phyloP scores from a whole-genome alignment of 768 basidiomycete species.

The Leccinum variicolor region DNA sequence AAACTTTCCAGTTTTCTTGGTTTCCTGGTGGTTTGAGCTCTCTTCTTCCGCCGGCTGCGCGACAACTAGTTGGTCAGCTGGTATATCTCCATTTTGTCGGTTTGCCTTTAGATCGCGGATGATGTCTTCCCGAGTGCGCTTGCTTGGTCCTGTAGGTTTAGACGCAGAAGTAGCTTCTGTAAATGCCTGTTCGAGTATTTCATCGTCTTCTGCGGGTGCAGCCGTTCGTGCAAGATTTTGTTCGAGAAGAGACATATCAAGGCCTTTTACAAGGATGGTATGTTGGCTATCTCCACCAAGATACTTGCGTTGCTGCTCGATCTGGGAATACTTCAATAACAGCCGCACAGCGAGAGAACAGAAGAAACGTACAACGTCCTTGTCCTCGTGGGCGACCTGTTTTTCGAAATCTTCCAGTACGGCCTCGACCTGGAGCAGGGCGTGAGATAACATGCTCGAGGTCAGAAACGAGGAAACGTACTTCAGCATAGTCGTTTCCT shows the following conservation, averaged over 20 bases:
- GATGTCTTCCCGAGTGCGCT: slow-evolving; percentile 77
- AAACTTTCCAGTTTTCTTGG: slow-evolving; percentile 43
- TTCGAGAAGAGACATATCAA: slow-evolving; percentile 83
- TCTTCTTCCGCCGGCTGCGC: slow-evolving; percentile 17
- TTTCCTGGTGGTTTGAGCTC: slow-evolving; percentile 32
- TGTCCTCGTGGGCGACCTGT: slow-evolving; percentile 56
- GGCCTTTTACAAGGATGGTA: slow-evolving; percentile 83
- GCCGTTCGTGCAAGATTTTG: slow-evolving; percentile 71
- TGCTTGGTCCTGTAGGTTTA: slow-evolving; percentile 40
- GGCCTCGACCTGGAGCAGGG: slow-evolving; percentile 59
- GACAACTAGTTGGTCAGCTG: slow-evolving; percentile 7
- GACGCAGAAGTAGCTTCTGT: slow-evolving; percentile 37
- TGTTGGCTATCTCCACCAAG: slow-evolving; percentile 85
- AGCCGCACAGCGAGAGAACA: background rate
- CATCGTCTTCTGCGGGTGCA: slow-evolving; percentile 67
- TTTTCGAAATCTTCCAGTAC: slow-evolving; percentile 80
- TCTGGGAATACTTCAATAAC: slow-evolving; percentile 35
- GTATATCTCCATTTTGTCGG: slow-evolving; percentile 32
- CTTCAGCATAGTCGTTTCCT: slow-evolving; percentile 73
- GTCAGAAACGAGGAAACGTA: slow-evolving; percentile 24
- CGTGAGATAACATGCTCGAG: background rate
- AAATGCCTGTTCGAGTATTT: slow-evolving; percentile 76
- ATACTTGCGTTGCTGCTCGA: slow-evolving; percentile 72
- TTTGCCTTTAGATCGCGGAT: slow-evolving; percentile 69
- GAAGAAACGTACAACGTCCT: slow-evolving; percentile 46